Percentiles rank a stretch among this genome's conserved stretches.
These are phyloP conservation scores for Crucibulum cyathiforme DNA, from an alignment of 1,284 basidiomycete species.

Conservation along the genomic window DNA sequence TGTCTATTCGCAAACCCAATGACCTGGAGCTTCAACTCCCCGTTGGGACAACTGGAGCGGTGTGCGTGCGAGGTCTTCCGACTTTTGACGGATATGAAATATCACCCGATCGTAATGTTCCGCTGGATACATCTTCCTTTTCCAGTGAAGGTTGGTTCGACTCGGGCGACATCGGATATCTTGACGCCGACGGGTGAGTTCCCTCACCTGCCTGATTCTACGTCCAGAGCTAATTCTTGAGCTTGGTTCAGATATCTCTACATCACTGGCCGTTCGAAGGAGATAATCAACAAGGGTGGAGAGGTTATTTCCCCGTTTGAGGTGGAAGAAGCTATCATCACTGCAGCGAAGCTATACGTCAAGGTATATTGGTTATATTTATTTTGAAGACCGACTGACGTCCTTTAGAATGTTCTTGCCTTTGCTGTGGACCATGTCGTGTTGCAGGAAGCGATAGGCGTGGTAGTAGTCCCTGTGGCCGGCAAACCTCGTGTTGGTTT, in stretches of 20 bases:
- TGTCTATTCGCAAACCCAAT: constrained; percentile 49
- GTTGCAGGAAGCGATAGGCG: constrained; percentile 50
- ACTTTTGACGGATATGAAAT: constrained; percentile 54
- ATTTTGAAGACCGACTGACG: background rate
- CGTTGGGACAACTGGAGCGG: constrained; percentile 44
- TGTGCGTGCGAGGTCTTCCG: constrained; percentile 52
- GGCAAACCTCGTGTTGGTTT: constrained; percentile 42
- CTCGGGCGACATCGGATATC: constrained; percentile 69
- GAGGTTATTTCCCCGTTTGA: constrained; percentile 76
- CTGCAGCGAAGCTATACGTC: constrained; percentile 46
- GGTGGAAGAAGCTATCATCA: constrained; percentile 53
- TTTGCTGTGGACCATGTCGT: constrained; percentile 52
- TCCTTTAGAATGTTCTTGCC: constrained; percentile 39
- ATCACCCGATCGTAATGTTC: constrained; percentile 37
- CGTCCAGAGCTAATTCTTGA: background rate
- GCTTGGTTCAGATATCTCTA: constrained; percentile 48
- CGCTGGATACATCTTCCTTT: constrained; percentile 51
- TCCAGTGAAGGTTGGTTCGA: constrained; percentile 58
- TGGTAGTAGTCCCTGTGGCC: constrained; percentile 44
- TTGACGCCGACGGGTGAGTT: constrained; percentile 58
- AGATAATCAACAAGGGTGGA: constrained; percentile 69
- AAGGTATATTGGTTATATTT: constrained; percentile 32
- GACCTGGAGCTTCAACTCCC: constrained; percentile 44
- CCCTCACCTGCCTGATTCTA: constrained; percentile 1
- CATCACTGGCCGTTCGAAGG: constrained; percentile 65